phyloP scores from a whole-genome alignment of 2,329 filamentous ascomycete species.

The Apiospora kogelbergensis region DNA sequence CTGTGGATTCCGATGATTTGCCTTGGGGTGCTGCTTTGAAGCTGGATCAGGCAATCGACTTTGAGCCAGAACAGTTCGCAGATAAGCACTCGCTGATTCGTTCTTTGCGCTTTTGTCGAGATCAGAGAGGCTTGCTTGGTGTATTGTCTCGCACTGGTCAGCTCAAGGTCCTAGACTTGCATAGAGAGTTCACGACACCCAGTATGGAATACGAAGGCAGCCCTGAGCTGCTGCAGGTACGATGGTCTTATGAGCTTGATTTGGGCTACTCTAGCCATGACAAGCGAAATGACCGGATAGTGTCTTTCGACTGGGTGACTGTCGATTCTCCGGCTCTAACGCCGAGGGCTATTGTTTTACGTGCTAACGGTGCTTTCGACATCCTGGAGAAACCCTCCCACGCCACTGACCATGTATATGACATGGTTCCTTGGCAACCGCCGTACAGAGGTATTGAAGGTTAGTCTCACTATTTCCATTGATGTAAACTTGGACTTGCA shows the following conservation, averaged over 20 bases:
- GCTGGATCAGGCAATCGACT: constrained; percentile 57
- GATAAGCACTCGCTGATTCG: constrained; percentile 62
- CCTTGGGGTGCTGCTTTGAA: constrained; percentile 63
- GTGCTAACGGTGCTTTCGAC: constrained; percentile 61
- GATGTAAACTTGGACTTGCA: not conserved
- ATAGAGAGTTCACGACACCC: constrained; percentile 49
- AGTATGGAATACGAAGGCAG: constrained; percentile 43
- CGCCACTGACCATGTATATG: constrained; percentile 57
- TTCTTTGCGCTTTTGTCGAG: constrained; percentile 62
- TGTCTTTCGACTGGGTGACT: constrained; percentile 69
- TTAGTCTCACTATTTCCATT: constrained; percentile 25
- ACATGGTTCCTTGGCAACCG: constrained; percentile 60
- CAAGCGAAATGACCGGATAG: constrained; percentile 59
- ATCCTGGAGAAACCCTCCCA: constrained; percentile 62
- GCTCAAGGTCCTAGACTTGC: constrained; percentile 60
- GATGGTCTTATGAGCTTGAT: constrained; percentile 62
- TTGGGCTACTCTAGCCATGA: constrained; percentile 53
- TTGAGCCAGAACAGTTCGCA: constrained; percentile 51
- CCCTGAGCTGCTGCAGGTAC: constrained; percentile 60
- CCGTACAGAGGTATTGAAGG: constrained; percentile 58
- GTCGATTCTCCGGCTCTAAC: constrained; percentile 54
- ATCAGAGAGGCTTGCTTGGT: constrained; percentile 60
- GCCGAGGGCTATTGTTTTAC: constrained; percentile 58
- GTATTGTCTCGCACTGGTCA: constrained; percentile 64
- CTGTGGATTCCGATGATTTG: constrained; percentile 60